Evolutionary conservation across 768 basidiomycete species (phyloP).

Genomic region (Rhizopogon vulgaris): DNA sequence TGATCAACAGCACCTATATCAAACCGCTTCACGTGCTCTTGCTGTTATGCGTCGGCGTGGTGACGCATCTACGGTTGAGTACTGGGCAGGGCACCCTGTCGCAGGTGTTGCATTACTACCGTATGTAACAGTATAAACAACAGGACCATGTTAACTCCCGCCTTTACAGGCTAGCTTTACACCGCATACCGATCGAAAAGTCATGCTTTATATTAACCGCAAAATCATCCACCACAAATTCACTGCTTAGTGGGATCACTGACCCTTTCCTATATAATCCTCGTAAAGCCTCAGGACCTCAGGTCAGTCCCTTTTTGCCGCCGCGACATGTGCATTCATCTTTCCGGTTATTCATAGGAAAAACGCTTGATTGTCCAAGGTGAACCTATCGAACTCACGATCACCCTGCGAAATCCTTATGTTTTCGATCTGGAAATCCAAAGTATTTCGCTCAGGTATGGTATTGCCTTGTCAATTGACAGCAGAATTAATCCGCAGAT

Average conservation of each 20-base stretch:
- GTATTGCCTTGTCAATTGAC: conserved; percentile 3
- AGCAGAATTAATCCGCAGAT: not conserved
- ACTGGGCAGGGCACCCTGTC: conserved; percentile 82
- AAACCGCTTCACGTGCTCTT: conserved; percentile 67
- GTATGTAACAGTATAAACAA: conserved; percentile 39
- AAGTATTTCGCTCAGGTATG: conserved; percentile 72
- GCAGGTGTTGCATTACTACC: conserved; percentile 71
- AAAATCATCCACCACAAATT: conserved; percentile 31
- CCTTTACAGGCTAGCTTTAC: conserved; percentile 53
- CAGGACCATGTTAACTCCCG: not conserved
- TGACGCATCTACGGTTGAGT: conserved; percentile 62
- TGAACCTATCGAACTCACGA: conserved; percentile 74
- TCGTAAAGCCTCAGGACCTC: conserved; percentile 49
- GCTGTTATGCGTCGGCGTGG: conserved; percentile 74
- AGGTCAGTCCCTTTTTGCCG: conserved; percentile 37
- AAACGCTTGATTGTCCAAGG: conserved; percentile 72
- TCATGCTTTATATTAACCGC: conserved; percentile 48
- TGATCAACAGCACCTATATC: conserved; percentile 79
- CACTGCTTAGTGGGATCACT: conserved; percentile 50
- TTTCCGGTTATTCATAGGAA: conserved; percentile 28
- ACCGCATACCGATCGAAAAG: conserved; percentile 71
- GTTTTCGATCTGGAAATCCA: conserved; percentile 89
- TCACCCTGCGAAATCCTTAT: conserved; percentile 88
- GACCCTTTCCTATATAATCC: conserved; percentile 95
- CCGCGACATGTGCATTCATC: not conserved